Evolutionary conservation across 2,329 filamentous ascomycete genomes (phyloP).

Genomic region (Podosphaera xanthii): DNA sequence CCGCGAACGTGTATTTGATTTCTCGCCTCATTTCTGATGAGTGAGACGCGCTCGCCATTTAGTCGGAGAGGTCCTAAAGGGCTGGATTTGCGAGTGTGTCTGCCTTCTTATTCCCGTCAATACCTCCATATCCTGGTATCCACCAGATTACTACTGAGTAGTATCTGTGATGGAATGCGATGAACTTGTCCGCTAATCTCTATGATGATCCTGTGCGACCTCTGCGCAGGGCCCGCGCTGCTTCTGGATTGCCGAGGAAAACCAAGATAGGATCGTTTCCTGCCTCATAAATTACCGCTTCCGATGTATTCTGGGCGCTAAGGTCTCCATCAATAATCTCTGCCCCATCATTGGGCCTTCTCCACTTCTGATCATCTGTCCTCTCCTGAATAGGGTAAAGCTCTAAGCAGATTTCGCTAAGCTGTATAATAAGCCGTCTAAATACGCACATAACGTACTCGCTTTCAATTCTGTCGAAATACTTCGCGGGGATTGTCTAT

Average conservation of each 20-base stretch:
- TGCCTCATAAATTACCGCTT: background rate
- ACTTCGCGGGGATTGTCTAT: too few relatives aligned
- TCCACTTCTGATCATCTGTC: background rate
- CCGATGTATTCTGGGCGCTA: background rate
- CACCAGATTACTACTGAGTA: background rate
- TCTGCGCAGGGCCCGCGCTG: background rate
- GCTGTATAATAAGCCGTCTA: background rate
- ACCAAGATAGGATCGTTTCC: background rate
- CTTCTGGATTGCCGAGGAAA: background rate
- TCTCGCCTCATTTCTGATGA: background rate
- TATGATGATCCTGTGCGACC: background rate
- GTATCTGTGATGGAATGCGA: background rate
- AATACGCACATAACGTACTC: background rate
- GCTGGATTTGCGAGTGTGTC: background rate
- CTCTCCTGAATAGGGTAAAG: background rate
- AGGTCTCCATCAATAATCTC: background rate
- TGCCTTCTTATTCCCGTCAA: background rate
- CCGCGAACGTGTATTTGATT: background rate
- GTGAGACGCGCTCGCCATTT: background rate
- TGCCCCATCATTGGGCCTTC: background rate
- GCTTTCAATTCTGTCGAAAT: background rate
- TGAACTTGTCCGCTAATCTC: background rate
- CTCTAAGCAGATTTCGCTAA: background rate
- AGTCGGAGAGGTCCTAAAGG: background rate
- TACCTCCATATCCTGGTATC: background rate